phyloP scores from a whole-genome alignment of 78 protist genomes.

The Pigoraptor vietnamica region DNA sequence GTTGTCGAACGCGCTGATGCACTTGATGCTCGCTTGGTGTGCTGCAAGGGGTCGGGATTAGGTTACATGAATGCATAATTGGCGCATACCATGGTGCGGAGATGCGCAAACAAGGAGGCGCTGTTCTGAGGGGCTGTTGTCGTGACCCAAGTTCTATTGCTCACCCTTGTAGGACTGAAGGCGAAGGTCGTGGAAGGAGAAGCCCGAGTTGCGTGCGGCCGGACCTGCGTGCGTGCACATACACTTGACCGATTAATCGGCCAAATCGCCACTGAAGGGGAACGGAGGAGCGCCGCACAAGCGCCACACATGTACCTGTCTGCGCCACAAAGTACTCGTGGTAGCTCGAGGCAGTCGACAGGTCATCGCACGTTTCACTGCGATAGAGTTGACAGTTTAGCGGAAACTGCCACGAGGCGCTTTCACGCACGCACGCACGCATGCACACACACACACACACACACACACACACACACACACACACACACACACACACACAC shows the following conservation, averaged over 20 bases:
- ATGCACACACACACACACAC: neutral
- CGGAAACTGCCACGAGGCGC: no score
- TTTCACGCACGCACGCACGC: neutral
- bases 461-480: no score
- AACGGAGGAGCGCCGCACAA: no score
- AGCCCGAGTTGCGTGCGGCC: neutral
- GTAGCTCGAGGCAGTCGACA: no score
- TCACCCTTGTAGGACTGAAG: neutral
- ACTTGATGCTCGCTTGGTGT: neutral
- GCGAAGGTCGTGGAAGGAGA: neutral
- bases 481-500: no score
- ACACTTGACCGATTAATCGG: no score
- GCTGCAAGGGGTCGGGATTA: no score
- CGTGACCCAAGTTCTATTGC: neutral
- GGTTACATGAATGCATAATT: no score
- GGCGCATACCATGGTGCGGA: no score
- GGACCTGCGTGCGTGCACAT: neutral
- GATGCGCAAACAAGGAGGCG: neutral
- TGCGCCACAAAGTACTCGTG: neutral
- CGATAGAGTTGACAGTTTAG: no score
- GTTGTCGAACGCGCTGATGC: neutral
- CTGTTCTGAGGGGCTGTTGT: no score
- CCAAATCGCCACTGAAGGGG: no score
- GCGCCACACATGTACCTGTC: neutral
- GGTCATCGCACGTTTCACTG: neutral